These are phyloP conservation scores for Lodderomyces beijingensis DNA, from an alignment of 1,139 yeast genomes.

Conservation along the genomic window DNA sequence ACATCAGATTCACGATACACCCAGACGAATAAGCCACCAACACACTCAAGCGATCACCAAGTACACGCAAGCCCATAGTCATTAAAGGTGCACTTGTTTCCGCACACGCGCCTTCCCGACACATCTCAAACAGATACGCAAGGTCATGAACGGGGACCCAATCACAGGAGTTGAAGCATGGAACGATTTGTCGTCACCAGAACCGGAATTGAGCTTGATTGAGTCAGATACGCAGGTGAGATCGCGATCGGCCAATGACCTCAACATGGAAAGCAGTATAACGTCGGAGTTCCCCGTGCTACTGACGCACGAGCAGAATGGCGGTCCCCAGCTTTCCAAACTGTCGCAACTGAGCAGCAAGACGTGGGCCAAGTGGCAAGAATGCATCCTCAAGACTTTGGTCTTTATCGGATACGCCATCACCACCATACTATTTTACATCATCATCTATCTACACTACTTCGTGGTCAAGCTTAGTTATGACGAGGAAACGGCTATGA, in stretches of 20 bases:
- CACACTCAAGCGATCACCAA: too few species aligned
- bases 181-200: conserved; percentile 6
- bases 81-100: too few species aligned
- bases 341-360: too few species aligned
- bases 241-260: neutral
- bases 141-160: neutral
- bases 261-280: neutral
- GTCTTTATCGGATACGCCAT: conserved; percentile 11
- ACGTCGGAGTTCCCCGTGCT: too few species aligned
- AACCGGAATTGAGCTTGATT: conserved; percentile 4
- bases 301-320: neutral
- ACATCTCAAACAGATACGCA: neutral
- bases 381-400: conserved; percentile 6
- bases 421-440: conserved; percentile 10
- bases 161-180: conserved; percentile 1
- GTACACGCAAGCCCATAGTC: too few species aligned
- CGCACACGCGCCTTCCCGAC: too few species aligned
- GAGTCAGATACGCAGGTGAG: conserved; percentile 1
- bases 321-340: neutral
- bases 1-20: too few species aligned
- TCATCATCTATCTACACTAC: conserved; percentile 10
- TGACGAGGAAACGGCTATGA: conserved; percentile 11
- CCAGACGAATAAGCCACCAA: too few species aligned
- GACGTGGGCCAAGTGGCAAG: conserved; percentile 1
- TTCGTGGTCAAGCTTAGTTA: conserved; percentile 10